Evolutionary conservation across 306 rosid genomes (phyloP), one percentile per base, ranked within the genome.

Genomic region (Dryas octopetala): DNA sequence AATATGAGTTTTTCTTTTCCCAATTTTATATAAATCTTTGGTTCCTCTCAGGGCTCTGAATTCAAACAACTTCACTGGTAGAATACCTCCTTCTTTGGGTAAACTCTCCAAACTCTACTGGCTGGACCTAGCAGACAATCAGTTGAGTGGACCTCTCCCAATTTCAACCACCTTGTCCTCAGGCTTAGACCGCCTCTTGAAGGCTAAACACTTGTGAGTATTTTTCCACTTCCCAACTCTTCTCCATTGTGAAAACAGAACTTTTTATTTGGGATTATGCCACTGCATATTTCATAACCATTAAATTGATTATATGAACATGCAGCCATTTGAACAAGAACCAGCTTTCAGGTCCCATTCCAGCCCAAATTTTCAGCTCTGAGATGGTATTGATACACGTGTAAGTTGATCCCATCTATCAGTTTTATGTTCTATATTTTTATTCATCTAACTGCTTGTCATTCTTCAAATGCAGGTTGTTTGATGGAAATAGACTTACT

Each of bases 271-370:
- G 9, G 11, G 47, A 62, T 51, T 32, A 63, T 11, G 32, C 41
- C 43, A 9, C 15, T 65, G 55, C 9, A 58, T 32, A 28, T 28
- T 44, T 44, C 77, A 0, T 23, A 45, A 38, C 11, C 28, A 5
- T 45, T 47, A 49, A 15, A 12, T 19, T 38, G 62, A 62, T 68
- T 60, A 45, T 70, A 53, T 82, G 64, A 61, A 74, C 70, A 64
- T 85, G 86, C 92, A 95, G 99, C 86, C 99, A 95, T 89, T 92
- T 95, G 85, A 95, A 89, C 79, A 91, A 95, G 87, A 95, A 95
- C 86, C 82, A 86, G 84, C 89, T 95, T 71, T 90, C 96, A 66
- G 97, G 98, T 71, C 3, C 81, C 81, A 92, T 95, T 76, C 87
- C 98, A 28, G 52, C 86, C 6, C 41, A 77, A 75, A 89, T 95